Conservation (phyloP, 306 rosid species). For the Arachis stenosperma region DNA sequence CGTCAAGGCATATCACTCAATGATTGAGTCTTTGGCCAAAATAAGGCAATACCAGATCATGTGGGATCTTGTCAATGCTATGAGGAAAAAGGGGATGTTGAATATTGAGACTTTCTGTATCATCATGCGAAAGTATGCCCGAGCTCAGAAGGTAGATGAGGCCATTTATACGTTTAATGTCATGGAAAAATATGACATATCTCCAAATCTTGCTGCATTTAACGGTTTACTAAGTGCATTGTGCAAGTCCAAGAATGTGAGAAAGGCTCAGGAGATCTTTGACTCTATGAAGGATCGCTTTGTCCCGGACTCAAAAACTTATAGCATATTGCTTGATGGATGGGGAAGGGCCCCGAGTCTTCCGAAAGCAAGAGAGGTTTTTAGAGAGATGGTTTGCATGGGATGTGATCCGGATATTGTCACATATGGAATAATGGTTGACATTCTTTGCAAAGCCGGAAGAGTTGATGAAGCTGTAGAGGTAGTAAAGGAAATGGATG, state of each 20-base stretch:
- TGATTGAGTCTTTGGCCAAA: conserved; percentile 77
- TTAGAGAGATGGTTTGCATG: conserved; percentile 61
- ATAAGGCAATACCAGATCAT: conserved; percentile 81
- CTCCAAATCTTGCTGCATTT: conserved; percentile 72
- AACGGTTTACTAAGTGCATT: conserved; percentile 79
- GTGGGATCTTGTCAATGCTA: conserved; percentile 81
- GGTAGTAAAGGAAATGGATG: conserved; percentile 70
- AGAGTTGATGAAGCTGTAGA: conserved; percentile 81
- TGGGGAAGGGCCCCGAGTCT: conserved; percentile 90
- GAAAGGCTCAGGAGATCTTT: conserved; percentile 94
- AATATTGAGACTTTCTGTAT: conserved; percentile 87
- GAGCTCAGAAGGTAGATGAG: conserved; percentile 83
- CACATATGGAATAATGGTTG: conserved; percentile 82
- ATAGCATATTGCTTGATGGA: conserved; percentile 78
- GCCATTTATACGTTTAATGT: conserved; percentile 80
- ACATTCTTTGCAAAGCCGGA: conserved; percentile 85
- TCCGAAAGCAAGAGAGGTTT: conserved; percentile 76
- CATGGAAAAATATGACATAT: conserved; percentile 69
- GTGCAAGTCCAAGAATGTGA: conserved; percentile 78
- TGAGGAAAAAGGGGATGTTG: conserved; percentile 68
- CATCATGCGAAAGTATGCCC: conserved; percentile 81
- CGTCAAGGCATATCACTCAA: conserved; percentile 70
- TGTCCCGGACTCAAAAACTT: conserved; percentile 70
- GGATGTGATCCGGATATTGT: conserved; percentile 78
- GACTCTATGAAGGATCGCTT: conserved; percentile 64